A percentile compares a stretch with the other conserved stretches of the same genome.
phyloP scores from a whole-genome alignment of 768 basidiomycete species.

The Trametes gibbosa region DNA sequence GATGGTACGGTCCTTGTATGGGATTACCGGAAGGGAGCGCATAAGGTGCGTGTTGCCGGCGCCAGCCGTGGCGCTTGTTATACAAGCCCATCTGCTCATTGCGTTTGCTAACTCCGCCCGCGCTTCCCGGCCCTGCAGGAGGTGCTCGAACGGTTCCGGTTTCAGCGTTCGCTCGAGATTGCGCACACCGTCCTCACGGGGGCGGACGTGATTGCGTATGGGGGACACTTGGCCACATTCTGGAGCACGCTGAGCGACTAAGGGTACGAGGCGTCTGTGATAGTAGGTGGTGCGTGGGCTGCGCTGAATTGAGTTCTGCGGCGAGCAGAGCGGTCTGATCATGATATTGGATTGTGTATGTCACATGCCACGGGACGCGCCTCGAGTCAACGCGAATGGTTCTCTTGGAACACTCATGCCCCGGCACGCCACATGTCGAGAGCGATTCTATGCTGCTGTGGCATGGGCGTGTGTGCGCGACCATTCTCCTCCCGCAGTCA shows the following conservation, averaged over 20 bases:
- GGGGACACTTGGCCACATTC: constrained; percentile 39
- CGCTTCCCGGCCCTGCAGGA: constrained; percentile 29
- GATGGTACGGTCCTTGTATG: constrained; percentile 42
- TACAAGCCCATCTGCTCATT: constrained; percentile 12
- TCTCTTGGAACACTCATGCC: constrained; percentile 17
- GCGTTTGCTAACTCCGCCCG: constrained; percentile 1
- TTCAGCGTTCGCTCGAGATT: constrained; percentile 34
- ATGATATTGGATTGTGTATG: constrained; percentile 5
- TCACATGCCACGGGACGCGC: constrained; percentile 17
- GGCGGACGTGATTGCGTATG: constrained; percentile 42
- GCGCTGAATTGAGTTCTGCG: constrained; percentile 1
- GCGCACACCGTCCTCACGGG: constrained; percentile 41
- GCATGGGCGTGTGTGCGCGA: constrained; percentile 11
- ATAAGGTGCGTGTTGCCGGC: constrained; percentile 35
- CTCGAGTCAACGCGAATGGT: constrained; percentile 5
- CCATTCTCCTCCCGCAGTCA: constrained; percentile 1
- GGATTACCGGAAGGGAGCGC: constrained; percentile 44
- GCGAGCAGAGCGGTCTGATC: constrained; percentile 1
- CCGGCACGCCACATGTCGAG: constrained; percentile 15
- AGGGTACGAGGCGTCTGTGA: not conserved
- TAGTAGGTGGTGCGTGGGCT: not conserved
- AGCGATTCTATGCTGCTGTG: constrained; percentile 13
- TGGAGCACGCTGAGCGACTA: constrained; percentile 17
- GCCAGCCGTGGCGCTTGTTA: constrained; percentile 6
- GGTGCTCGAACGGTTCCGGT: constrained; percentile 34